phyloP scores from a whole-genome alignment of 1,139 yeast genomes.

The Candida mesenterica region DNA sequence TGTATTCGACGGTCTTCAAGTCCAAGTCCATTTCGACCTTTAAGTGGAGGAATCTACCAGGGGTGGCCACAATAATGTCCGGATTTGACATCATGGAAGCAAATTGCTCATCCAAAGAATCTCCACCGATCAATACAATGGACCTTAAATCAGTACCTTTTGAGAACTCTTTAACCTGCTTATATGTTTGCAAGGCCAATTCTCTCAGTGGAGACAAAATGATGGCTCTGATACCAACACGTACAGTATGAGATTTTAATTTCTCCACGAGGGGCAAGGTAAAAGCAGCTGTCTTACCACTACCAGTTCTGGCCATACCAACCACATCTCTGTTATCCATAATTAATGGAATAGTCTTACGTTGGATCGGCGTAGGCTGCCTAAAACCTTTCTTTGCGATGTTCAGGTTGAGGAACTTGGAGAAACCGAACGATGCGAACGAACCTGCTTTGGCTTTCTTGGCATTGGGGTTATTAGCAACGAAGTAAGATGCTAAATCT shows the following conservation, averaged over 20 bases:
- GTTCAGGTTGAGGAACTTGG: constrained; percentile 66
- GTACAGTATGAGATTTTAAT: constrained; percentile 77
- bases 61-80: constrained; percentile 93
- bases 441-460: constrained; percentile 77
- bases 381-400: constrained; percentile 83
- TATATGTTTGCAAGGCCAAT: constrained; percentile 87
- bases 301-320: constrained; percentile 99
- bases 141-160: constrained; percentile 81
- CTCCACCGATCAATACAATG: constrained; percentile 91
- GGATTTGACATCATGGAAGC: constrained; percentile 91
- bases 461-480: constrained; percentile 41
- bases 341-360: constrained; percentile 89
- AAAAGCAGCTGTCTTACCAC: constrained; percentile 98
- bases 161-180: constrained; percentile 85
- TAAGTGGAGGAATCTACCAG: constrained; percentile 94
- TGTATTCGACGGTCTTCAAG: constrained; percentile 77
- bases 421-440: constrained; percentile 87
- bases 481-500: constrained; percentile 42
- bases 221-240: constrained; percentile 86
- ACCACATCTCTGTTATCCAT: constrained; percentile 90
- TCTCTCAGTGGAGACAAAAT: constrained; percentile 92
- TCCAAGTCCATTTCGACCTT: constrained; percentile 94
- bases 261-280: constrained; percentile 89
- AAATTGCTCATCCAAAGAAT: constrained; percentile 93
- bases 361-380: constrained; percentile 96